These are phyloP conservation scores for Margaritispora aquatica DNA, from an alignment of 495 filamentous ascomycete species.

Conservation along the genomic window DNA sequence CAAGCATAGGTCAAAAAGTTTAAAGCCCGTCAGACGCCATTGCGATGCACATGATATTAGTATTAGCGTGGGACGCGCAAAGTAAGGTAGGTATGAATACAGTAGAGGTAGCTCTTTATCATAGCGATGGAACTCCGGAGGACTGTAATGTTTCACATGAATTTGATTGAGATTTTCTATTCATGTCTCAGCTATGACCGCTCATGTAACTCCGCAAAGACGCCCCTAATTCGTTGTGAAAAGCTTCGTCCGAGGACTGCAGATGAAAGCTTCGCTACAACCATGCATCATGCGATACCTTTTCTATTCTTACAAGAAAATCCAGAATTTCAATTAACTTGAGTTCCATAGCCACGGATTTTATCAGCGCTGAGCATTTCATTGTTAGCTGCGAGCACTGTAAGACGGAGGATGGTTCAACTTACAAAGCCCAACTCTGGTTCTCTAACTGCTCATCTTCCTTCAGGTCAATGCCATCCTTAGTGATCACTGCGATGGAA, in stretches of 20 bases:
- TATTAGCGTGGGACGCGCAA: too few species aligned
- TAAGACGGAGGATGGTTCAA: slow-evolving; percentile 46
- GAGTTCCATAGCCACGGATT: slow-evolving; percentile 60
- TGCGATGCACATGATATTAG: too few species aligned
- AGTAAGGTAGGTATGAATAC: background rate
- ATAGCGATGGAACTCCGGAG: too few species aligned
- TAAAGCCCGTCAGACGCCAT: too few species aligned
- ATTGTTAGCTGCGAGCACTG: slow-evolving; percentile 42
- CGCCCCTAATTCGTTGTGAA: background rate
- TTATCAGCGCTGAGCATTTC: slow-evolving; percentile 15
- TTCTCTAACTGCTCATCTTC: slow-evolving; percentile 64
- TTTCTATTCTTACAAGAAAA: slow-evolving; percentile 23
- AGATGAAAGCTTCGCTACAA: background rate
- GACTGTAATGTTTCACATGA: background rate
- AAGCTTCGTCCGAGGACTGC: background rate
- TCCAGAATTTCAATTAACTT: slow-evolving; percentile 38
- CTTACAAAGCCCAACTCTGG: slow-evolving; percentile 89
- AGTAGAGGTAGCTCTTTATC: too few species aligned
- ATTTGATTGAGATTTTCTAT: background rate
- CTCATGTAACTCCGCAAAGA: background rate
- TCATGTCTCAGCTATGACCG: background rate
- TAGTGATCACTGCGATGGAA: slow-evolving; percentile 81
- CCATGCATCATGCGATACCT: slow-evolving; percentile 14
- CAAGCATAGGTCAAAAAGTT: too few species aligned
- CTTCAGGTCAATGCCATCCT: slow-evolving; percentile 76